Percentiles rank a stretch among this genome's conserved stretches.
These are phyloP conservation scores for Curvularia sp. DNA, from an alignment of 2,329 filamentous ascomycete species.

Conservation along the genomic window DNA sequence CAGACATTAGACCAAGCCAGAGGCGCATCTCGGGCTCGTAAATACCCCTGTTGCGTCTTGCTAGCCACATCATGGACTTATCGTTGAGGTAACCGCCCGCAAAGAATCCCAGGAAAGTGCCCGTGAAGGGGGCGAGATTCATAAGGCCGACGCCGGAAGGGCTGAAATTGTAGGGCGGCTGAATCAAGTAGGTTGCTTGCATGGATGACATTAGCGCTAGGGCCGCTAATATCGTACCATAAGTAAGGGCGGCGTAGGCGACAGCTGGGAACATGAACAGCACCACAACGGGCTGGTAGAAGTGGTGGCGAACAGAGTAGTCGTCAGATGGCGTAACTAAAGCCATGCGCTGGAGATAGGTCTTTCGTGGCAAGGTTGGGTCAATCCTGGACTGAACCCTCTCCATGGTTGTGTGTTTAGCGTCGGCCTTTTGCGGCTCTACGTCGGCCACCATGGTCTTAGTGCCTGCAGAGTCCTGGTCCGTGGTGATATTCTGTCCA, in stretches of 20 bases:
- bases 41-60: slow-evolving; percentile 50
- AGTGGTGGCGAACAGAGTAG: slow-evolving; percentile 33
- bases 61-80: slow-evolving; percentile 40
- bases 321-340: slow-evolving; percentile 42
- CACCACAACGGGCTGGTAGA: slow-evolving; percentile 49
- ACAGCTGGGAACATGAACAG: slow-evolving; percentile 52
- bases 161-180: slow-evolving; percentile 53
- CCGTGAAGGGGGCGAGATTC: slow-evolving; percentile 52
- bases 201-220: slow-evolving; percentile 50
- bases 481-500: slow-evolving; percentile 5
- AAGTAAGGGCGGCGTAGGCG: slow-evolving; percentile 42
- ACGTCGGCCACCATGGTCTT: background rate
- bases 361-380: slow-evolving; percentile 48
- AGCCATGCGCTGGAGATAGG: slow-evolving; percentile 54
- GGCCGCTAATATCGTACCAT: slow-evolving; percentile 49
- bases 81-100: slow-evolving; percentile 31
- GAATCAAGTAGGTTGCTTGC: slow-evolving; percentile 47
- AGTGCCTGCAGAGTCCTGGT: background rate
- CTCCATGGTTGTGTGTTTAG: slow-evolving; percentile 10
- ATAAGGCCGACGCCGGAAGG: slow-evolving; percentile 51
- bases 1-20: slow-evolving; percentile 47
- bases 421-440: slow-evolving; percentile 7
- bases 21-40: slow-evolving; percentile 57
- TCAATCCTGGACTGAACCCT: slow-evolving; percentile 31
- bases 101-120: slow-evolving; percentile 41